Evolutionary conservation across 192 early-diverging fungal genomes (phyloP).

Genomic region (Coemansia sp.): DNA sequence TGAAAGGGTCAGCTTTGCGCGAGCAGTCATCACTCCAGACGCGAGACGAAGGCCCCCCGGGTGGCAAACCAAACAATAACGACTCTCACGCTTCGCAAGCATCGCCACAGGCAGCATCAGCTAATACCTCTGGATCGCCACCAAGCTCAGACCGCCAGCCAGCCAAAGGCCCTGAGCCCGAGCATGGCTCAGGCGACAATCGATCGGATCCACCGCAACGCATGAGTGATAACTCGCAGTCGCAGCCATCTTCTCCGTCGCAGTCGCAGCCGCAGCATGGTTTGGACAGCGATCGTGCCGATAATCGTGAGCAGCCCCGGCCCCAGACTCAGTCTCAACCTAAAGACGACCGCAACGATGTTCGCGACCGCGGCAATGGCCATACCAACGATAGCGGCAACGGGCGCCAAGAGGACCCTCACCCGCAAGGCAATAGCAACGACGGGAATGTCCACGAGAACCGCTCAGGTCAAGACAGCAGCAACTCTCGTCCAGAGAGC

Average conservation of each 20-base stretch:
- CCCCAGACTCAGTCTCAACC: constrained; percentile 2
- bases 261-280: not conserved
- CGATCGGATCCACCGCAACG: not conserved
- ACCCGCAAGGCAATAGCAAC: not conserved
- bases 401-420: constrained; percentile 9
- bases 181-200: not conserved
- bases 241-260: not conserved
- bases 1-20: not conserved
- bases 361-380: not conserved
- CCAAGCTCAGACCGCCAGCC: constrained; percentile 1
- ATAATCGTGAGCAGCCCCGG: not conserved
- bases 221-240: not conserved
- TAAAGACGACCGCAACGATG: not conserved
- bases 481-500: not conserved
- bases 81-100: not conserved
- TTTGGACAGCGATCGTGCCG: not conserved
- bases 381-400: not conserved
- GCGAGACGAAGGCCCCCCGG: not conserved
- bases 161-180: not conserved
- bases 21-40: not conserved
- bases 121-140: not conserved
- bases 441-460: not conserved
- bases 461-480: not conserved
- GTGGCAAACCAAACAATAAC: not conserved
- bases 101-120: not conserved